A percentile compares a stretch with the other conserved stretches of the same genome.
Conservation (phyloP, 495 filamentous ascomycete genomes). For the Trichoderma orchidacearum region DNA sequence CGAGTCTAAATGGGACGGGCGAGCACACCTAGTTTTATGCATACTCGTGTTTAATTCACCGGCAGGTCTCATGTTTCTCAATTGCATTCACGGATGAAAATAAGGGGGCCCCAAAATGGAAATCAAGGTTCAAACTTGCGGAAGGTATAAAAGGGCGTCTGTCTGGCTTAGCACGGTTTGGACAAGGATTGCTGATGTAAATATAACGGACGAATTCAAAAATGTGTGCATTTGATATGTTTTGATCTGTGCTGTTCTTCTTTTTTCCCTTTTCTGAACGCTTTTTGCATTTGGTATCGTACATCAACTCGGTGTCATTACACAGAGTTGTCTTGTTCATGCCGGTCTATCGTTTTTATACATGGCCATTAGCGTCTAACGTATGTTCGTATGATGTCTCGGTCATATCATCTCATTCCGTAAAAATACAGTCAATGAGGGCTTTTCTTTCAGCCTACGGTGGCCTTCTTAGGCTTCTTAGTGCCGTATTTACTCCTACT, state of each 20-base stretch:
- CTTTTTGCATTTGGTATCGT: no score
- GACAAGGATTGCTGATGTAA: constrained; percentile 3
- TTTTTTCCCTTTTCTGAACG: neutral
- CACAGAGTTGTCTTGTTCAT: no score
- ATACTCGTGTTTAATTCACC: neutral
- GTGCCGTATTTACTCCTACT: constrained; percentile 94
- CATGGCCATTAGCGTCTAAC: no score
- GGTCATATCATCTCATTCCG: neutral
- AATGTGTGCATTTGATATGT: neutral
- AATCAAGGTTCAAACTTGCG: neutral
- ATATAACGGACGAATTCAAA: neutral
- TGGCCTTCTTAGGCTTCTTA: constrained; percentile 84
- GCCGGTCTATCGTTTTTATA: no score
- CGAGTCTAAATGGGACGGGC: neutral
- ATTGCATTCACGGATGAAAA: neutral
- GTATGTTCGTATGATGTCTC: no score
- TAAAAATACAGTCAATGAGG: neutral
- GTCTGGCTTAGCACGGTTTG: neutral
- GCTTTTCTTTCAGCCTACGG: constrained; percentile 26
- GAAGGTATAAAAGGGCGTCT: neutral
- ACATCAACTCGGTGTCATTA: no score
- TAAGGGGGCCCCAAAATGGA: neutral
- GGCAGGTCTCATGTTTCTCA: neutral
- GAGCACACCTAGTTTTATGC: neutral
- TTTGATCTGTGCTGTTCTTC: neutral